Evolutionary conservation across 441 rosid species (phyloP).

Genomic region (Daphne laureola): DNA sequence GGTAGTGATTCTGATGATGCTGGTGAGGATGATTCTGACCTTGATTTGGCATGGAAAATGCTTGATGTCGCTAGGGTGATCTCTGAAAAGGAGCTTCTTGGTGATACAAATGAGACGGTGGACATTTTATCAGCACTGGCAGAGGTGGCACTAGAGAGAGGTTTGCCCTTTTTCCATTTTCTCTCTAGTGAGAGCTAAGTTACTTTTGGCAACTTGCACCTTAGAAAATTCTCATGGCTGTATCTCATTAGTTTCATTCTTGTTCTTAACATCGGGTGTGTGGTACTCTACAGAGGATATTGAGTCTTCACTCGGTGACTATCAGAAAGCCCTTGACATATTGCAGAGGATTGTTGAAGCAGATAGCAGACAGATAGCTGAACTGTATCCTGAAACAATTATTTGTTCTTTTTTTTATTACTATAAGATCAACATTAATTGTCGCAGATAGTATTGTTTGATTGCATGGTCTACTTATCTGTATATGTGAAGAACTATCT

Average conservation of each 20-base stretch:
- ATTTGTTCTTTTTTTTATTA: too few relatives aligned
- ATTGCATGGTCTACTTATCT: slow-evolving; percentile 1
- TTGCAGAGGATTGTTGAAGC: slow-evolving; percentile 76
- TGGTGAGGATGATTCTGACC: slow-evolving; percentile 87
- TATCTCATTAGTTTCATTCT: slow-evolving; percentile 1
- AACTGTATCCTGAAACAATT: slow-evolving; percentile 70
- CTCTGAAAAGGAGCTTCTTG: slow-evolving; percentile 47
- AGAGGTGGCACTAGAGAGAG: slow-evolving; percentile 88
- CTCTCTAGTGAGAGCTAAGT: background rate
- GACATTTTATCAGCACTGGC: slow-evolving; percentile 75
- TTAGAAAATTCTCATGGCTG: background rate
- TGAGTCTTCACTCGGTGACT: slow-evolving; percentile 83
- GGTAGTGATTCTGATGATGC: slow-evolving; percentile 52
- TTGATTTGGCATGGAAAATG: slow-evolving; percentile 95
- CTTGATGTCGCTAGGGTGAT: slow-evolving; percentile 89
- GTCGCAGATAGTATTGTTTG: background rate
- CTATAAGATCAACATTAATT: too few relatives aligned
- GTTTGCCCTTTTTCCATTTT: slow-evolving; percentile 19
- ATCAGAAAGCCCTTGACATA: slow-evolving; percentile 62
- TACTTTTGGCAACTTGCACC: background rate
- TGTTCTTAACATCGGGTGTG: slow-evolving; percentile 3
- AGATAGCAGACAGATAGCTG: slow-evolving; percentile 74
- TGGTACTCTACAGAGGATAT: slow-evolving; percentile 60
- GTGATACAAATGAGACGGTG: slow-evolving; percentile 72
- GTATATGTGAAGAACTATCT: background rate